Evolutionary conservation across 2,329 filamentous ascomycete species (phyloP).

Genomic region (Ophiostoma himal-ulmi): DNA sequence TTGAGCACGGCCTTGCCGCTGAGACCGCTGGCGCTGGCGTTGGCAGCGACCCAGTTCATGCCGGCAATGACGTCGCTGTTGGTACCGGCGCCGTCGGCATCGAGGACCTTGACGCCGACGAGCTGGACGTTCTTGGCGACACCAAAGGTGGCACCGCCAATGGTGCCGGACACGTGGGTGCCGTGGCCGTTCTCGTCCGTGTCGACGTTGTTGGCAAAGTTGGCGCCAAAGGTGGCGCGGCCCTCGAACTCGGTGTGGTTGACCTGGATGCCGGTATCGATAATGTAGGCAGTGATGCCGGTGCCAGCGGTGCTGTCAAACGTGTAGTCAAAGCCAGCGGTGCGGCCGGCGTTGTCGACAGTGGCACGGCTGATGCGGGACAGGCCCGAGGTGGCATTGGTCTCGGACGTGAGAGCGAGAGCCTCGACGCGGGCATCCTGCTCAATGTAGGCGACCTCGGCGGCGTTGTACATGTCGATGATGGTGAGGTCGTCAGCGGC

Average conservation of each 20-base stretch:
- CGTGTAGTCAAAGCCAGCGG: constrained; percentile 37
- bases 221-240: constrained; percentile 37
- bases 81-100: constrained; percentile 42
- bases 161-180: constrained; percentile 56
- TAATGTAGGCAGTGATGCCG: constrained; percentile 56
- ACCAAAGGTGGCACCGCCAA: constrained; percentile 55
- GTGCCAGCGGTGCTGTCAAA: constrained; percentile 45
- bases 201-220: not conserved
- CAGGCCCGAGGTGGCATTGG: constrained; percentile 49
- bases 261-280: constrained; percentile 58
- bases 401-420: constrained; percentile 42
- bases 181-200: constrained; percentile 19
- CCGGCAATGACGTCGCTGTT: constrained; percentile 53
- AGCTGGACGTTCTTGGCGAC: constrained; percentile 48
- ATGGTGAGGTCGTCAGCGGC: constrained; percentile 34
- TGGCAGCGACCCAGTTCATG: constrained; percentile 50
- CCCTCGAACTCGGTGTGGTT: constrained; percentile 53
- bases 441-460: constrained; percentile 41
- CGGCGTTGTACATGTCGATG: constrained; percentile 42
- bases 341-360: constrained; percentile 27
- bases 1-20: constrained; percentile 55
- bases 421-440: constrained; percentile 43
- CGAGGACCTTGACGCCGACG: constrained; percentile 58
- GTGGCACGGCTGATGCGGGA: constrained; percentile 46
- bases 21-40: constrained; percentile 39